These are phyloP conservation scores for Pyrus betulifolia DNA, from an alignment of 306 rosid genomes.

Conservation along the genomic window DNA sequence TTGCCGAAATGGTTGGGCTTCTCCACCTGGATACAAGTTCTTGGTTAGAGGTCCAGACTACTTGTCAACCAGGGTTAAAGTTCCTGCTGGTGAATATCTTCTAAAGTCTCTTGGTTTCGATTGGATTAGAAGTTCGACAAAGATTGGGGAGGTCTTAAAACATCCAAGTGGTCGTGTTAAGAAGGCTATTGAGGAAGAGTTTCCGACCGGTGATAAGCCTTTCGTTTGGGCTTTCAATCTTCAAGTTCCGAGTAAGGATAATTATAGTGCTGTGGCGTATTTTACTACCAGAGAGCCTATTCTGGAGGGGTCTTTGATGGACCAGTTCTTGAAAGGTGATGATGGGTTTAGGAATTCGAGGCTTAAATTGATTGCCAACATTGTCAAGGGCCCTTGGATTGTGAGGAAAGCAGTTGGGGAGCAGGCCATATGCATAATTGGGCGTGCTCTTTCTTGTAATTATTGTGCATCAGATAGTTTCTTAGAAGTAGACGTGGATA, in stretches of 20 bases:
- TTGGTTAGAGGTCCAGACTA: slow-evolving; percentile 89
- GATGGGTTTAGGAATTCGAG: slow-evolving; percentile 64
- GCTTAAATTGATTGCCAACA: slow-evolving; percentile 84
- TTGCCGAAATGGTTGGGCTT: slow-evolving; percentile 71
- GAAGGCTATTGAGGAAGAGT: slow-evolving; percentile 55
- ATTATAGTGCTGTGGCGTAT: slow-evolving; percentile 64
- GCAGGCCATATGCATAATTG: slow-evolving; percentile 85
- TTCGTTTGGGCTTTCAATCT: slow-evolving; percentile 88
- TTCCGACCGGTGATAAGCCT: slow-evolving; percentile 51
- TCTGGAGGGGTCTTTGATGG: slow-evolving; percentile 58
- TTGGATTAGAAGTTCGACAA: slow-evolving; percentile 75
- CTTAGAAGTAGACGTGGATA: slow-evolving; percentile 86
- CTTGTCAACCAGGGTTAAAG: slow-evolving; percentile 59
- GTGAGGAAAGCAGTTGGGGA: slow-evolving; percentile 85
- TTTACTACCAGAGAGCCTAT: slow-evolving; percentile 46
- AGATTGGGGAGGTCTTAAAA: slow-evolving; percentile 57
- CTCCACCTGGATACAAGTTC: slow-evolving; percentile 69
- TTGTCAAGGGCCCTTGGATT: slow-evolving; percentile 85
- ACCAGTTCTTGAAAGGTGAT: slow-evolving; percentile 63
- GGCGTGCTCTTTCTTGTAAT: slow-evolving; percentile 63
- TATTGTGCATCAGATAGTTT: slow-evolving; percentile 44
- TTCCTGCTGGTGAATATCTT: slow-evolving; percentile 62
- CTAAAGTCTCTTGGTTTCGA: slow-evolving; percentile 88
- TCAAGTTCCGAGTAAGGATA: slow-evolving; percentile 74
- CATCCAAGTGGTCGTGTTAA: slow-evolving; percentile 52